Base-by-base conservation (phyloP, 1,139 yeast species). In the Suhomyces chickasaworum region DNA sequence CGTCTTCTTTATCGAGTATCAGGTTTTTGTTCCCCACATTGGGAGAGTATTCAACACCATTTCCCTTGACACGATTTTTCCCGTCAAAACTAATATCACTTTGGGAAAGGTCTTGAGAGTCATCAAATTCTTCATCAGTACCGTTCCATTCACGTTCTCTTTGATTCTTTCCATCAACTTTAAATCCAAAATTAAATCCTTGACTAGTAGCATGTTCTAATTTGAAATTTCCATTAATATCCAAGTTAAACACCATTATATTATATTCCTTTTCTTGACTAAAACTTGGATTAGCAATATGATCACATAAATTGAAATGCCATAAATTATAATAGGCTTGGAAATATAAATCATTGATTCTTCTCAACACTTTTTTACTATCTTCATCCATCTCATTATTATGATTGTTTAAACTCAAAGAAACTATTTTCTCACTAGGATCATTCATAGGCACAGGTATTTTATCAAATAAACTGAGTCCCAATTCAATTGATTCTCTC, bases 261-360 rank as follows among this genome's bases (percentile, higher is more conserved):
- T 69, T 69, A 37, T 56, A 57, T 25, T 49, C 51, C 15, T 44
- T 33, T 13, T 30, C 35, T 17, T 34, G 32, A 9, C 34, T 22
- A n/a, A 23, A 35, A 12, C n/a, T 16, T 1, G 47, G 42, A 7
- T 25, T 37, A 29, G 43, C 30, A 13, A 57, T 46, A 44, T 63
- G 64, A 59, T 86, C 93, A 57, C 90, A 81, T 42, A 86, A 65
- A 57, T 86, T 86, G 59, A 84, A 84, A 61, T 86, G 89, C 95
- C 95, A 86, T 52, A 84, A 73, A 58, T 84, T 83, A 55, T 84
- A 83, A 61, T 83, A 85, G 1, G 89, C 83, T 15, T 80, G 71
- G 57, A 80, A 79, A 55, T 83, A 79, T 43, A 78, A 68, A 54
- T 83, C 88, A 57, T 81, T 81, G 44, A 77, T 63, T 46, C 63